Conservation (phyloP, 768 basidiomycete species). For the Trametes cubensis region DNA sequence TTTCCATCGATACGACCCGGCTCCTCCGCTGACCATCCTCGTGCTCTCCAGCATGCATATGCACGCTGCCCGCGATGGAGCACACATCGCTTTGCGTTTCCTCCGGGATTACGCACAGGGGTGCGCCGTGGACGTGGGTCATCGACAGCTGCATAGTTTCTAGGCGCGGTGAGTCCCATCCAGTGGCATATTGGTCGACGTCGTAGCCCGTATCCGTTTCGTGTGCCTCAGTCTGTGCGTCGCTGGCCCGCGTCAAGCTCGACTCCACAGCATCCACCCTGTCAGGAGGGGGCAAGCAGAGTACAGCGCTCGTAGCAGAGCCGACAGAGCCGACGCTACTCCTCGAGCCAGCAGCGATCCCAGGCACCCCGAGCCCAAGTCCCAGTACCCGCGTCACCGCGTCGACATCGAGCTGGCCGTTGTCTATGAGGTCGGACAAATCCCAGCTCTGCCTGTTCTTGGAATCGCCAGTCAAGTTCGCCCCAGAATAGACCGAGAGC, state of each 20-base stretch:
- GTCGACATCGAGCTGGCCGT: constrained; percentile 34
- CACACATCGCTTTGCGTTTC: constrained; percentile 28
- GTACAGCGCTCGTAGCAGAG: not conserved
- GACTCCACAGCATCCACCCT: not conserved
- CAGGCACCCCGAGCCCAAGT: constrained; percentile 20
- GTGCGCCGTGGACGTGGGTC: constrained; percentile 24
- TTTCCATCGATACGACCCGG: constrained; percentile 5
- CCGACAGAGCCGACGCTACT: constrained; percentile 4
- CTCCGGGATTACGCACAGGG: constrained; percentile 32
- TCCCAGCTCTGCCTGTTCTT: constrained; percentile 24
- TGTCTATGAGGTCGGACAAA: constrained; percentile 26
- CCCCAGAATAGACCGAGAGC: not conserved
- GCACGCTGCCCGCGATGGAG: constrained; percentile 17
- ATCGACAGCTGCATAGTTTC: not conserved
- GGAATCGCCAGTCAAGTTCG: not conserved
- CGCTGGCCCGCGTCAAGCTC: not conserved
- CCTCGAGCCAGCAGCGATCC: constrained; percentile 6
- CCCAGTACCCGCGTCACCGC: constrained; percentile 32
- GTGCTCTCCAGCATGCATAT: not conserved
- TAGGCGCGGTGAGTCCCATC: constrained; percentile 5
- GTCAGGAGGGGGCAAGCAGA: not conserved
- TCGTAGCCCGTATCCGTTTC: constrained; percentile 1
- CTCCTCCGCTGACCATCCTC: not conserved
- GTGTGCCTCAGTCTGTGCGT: not conserved
- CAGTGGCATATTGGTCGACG: constrained; percentile 15